Evolutionary conservation across 2,329 filamentous ascomycete species (phyloP), one percentile per base, ranked within the genome.

Genomic region (Arthrinium phaeospermum): DNA sequence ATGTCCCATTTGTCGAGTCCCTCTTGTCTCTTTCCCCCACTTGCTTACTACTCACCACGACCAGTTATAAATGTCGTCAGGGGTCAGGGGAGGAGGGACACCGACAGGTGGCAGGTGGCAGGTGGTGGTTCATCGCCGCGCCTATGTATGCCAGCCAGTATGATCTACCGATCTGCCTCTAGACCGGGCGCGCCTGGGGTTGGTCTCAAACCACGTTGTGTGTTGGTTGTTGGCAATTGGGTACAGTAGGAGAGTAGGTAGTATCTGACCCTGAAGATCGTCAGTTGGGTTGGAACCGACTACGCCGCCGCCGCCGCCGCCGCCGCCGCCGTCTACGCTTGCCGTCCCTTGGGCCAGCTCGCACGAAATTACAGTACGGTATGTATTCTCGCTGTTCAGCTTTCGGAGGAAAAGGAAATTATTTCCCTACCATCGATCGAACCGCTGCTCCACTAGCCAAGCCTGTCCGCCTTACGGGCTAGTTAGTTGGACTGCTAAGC

Each of bases 121-220:
- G 53, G 53, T 61, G 53, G 30, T 61, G 53, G 22, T 61, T 7
- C 37, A 41, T 41, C 30, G 22, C 22, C 30, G 53, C 53, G 53
- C 53, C 19, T 37, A 57, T 22, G 30, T 37, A 57, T 22, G 30
- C 27, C 53, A 37, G 10, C 27, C 51, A 51, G 24, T 24, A 61
- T 61, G 53, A 37, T 61, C 53, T 61, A 61, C 53, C 53, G 30
- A 61, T 61, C 22, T 22, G 30, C 53, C 16, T 61, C 53, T 37
- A 34, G 27, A 12, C 16, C 53, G 14, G 30, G 16, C 27, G 30
- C 53, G 53, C 53, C 30, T 61, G 30, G 53, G 8, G 30, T 57
- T 16, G 19, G 53, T 61, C 53, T 37, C 53, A 37, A 61, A 61
- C 30, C 30, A 61, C 30, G 16, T 37, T 61, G 27, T 24, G 37